Evolutionary conservation across 345 rosid species (phyloP).

Genomic region (Carallia pectinifolia): DNA sequence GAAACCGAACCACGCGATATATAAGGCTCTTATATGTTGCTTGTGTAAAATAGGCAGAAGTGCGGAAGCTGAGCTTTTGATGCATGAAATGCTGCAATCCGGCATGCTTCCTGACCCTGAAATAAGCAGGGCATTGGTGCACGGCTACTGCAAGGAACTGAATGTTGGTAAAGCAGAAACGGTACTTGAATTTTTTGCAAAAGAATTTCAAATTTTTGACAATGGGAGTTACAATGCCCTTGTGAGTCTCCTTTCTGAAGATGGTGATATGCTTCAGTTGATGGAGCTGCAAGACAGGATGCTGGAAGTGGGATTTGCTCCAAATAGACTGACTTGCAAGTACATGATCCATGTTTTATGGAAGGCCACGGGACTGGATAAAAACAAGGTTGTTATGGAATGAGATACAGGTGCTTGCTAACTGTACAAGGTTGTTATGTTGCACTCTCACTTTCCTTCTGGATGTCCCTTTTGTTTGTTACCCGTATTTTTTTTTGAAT

Average conservation of each 20-base stretch:
- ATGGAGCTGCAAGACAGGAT: constrained; percentile 63
- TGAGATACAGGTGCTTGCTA: not conserved
- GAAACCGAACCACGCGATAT: constrained; percentile 30
- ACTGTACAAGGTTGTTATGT: too few species aligned
- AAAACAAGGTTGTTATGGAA: constrained; percentile 4
- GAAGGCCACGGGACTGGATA: constrained; percentile 14
- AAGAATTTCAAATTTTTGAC: constrained; percentile 53
- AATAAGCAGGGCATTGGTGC: constrained; percentile 53
- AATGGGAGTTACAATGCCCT: constrained; percentile 55
- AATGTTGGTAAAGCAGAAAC: constrained; percentile 60
- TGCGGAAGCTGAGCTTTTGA: constrained; percentile 51
- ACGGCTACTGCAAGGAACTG: constrained; percentile 51
- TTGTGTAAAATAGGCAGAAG: constrained; percentile 47
- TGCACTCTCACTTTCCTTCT: too few species aligned
- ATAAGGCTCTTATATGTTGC: constrained; percentile 55
- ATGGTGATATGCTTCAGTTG: constrained; percentile 41
- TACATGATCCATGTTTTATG: constrained; percentile 47
- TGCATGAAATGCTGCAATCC: constrained; percentile 60
- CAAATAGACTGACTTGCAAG: constrained; percentile 53
- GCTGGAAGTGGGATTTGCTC: constrained; percentile 66
- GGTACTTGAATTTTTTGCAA: constrained; percentile 48
- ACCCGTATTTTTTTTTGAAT: too few species aligned
- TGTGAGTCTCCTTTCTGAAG: constrained; percentile 39
- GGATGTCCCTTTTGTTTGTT: too few species aligned
- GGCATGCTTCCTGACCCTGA: constrained; percentile 48